A percentile compares a stretch with the other conserved stretches of the same genome.
Evolutionary conservation across 441 rosid species (phyloP).

Genomic region (Bruguiera hainesii): DNA sequence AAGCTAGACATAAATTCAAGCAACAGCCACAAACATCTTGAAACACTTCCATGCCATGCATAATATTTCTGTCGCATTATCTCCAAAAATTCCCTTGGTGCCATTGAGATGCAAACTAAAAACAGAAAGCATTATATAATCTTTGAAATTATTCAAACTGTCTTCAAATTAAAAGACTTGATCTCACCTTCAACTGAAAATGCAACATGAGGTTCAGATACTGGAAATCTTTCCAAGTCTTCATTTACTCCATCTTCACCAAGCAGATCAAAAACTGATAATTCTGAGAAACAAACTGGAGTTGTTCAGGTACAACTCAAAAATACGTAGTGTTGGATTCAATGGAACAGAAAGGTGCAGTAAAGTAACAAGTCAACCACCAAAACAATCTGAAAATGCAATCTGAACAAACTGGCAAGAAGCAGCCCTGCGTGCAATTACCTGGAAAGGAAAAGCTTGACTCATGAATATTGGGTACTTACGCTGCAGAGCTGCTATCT

Average conservation of each 20-base stretch:
- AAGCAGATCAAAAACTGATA: conserved; percentile 69
- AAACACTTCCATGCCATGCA: conserved; percentile 4
- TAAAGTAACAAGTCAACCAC: background rate
- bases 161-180: conserved; percentile 6
- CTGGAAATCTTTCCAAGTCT: conserved; percentile 34
- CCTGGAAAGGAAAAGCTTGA: conserved; percentile 4
- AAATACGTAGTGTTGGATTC: background rate
- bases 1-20: background rate
- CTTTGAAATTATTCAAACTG: background rate
- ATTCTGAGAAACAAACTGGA: conserved; percentile 38
- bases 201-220: conserved; percentile 68
- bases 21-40: conserved; percentile 10
- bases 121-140: conserved; percentile 5
- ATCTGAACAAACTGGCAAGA: conserved; percentile 3
- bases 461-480: conserved; percentile 22
- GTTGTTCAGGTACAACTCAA: background rate
- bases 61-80: background rate
- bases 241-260: conserved; percentile 49
- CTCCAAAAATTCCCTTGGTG: background rate
- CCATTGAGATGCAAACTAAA: background rate
- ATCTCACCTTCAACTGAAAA: conserved; percentile 79
- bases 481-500: conserved; percentile 43
- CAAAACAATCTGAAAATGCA: conserved; percentile 1
- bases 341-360: background rate
- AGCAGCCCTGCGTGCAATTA: conserved; percentile 1